Conservation (phyloP, 163 green algal genomes). For the Scenedesmus sp. region DNA sequence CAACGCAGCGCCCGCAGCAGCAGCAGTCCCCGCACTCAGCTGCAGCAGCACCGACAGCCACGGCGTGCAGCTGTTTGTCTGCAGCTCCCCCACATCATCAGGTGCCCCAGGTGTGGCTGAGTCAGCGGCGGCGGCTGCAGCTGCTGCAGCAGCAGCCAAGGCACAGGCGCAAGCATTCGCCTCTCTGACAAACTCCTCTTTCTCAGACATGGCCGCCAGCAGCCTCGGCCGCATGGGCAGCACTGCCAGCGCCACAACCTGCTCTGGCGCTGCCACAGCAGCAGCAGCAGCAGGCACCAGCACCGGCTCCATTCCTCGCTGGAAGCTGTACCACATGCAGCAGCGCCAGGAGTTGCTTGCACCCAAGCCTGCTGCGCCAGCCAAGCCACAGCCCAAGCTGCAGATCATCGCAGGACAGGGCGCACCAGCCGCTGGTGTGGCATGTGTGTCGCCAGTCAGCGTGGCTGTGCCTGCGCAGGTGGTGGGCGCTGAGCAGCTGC, state of each 20-base stretch:
- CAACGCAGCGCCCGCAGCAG: neutral
- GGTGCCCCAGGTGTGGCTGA: neutral
- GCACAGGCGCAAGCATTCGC: neutral
- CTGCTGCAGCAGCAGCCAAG: neutral
- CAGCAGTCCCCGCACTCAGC: neutral
- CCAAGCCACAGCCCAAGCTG: neutral
- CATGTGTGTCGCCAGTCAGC: neutral
- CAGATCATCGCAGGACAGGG: neutral
- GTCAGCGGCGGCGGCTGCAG: neutral
- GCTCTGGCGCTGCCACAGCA: neutral
- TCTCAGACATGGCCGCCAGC: neutral
- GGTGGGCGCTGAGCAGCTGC: conserved; percentile 9
- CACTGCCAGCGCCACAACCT: neutral
- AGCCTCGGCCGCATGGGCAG: neutral
- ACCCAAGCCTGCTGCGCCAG: neutral
- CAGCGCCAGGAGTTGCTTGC: conserved; percentile 26
- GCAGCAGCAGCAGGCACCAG: conserved; percentile 4
- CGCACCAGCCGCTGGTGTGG: too few species aligned
- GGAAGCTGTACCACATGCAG: conserved; percentile 30
- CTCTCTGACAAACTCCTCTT: neutral
- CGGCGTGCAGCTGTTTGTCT: neutral
- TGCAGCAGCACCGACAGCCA: conserved; percentile 19
- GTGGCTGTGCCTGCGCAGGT: neutral
- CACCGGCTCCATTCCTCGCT: neutral
- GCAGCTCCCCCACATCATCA: neutral